phyloP scores from a whole-genome alignment of 441 rosid species.

The Populus tomentosa region DNA sequence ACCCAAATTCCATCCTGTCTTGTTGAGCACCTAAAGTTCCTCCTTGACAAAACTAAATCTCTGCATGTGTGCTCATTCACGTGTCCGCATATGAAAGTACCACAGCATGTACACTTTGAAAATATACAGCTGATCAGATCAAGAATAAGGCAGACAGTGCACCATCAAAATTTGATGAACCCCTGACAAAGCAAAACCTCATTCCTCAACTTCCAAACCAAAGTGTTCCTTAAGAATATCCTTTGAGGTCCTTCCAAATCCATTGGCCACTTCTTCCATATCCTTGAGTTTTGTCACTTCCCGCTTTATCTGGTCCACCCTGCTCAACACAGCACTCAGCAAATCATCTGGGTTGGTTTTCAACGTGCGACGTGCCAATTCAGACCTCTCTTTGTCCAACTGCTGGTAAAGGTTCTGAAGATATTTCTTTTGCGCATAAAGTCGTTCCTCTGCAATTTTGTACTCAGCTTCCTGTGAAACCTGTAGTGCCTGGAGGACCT shows the following conservation, averaged over 20 bases:
- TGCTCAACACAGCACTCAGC: slow-evolving; percentile 32
- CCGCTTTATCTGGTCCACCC: slow-evolving; percentile 52
- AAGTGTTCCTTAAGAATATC: slow-evolving; percentile 48
- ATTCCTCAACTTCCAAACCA: slow-evolving; percentile 41
- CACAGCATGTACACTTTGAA: neutral
- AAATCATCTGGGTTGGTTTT: slow-evolving; percentile 28
- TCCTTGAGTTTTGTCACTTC: slow-evolving; percentile 56
- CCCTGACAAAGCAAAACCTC: neutral
- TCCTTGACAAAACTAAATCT: neutral
- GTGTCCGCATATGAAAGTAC: neutral
- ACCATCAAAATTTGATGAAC: slow-evolving; percentile 6
- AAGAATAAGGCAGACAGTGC: neutral
- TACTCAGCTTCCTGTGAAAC: slow-evolving; percentile 62
- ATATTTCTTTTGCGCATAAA: slow-evolving; percentile 54
- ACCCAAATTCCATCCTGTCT: neutral
- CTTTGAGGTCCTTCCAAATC: slow-evolving; percentile 66
- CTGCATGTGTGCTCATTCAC: neutral
- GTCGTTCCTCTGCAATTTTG: slow-evolving; percentile 58
- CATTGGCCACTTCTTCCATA: slow-evolving; percentile 73
- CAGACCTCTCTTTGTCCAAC: slow-evolving; percentile 61
- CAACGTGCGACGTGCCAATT: slow-evolving; percentile 24
- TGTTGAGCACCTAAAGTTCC: neutral
- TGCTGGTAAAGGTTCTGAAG: slow-evolving; percentile 54
- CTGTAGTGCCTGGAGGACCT: slow-evolving; percentile 49
- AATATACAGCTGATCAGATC: neutral